phyloP scores from a whole-genome alignment of 2,329 filamentous ascomycete species.

The Dactylellina sp. region DNA sequence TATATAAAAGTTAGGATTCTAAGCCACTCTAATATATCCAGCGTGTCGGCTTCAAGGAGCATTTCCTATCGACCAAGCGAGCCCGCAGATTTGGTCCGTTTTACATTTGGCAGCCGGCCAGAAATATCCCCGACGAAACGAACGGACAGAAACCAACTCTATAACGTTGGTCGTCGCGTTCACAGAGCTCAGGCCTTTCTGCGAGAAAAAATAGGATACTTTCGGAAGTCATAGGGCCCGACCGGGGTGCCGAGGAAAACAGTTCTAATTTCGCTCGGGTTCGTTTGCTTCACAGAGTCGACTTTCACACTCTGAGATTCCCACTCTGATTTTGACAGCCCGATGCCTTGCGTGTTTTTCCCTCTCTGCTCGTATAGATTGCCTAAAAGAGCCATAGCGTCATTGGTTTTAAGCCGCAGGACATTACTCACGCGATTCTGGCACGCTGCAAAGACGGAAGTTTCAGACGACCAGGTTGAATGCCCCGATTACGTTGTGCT shows the following conservation, averaged over 20 bases:
- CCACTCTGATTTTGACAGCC: not conserved
- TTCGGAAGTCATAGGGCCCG: too few species aligned
- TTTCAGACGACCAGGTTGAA: slow-evolving; percentile 18
- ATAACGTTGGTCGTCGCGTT: too few species aligned
- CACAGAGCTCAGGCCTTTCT: too few species aligned
- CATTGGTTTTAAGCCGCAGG: slow-evolving; percentile 15
- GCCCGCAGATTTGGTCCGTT: slow-evolving; percentile 4
- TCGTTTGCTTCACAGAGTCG: not conserved
- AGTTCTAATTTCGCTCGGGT: slow-evolving; percentile 14
- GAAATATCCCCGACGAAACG: slow-evolving; percentile 41
- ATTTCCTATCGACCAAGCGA: slow-evolving; percentile 30
- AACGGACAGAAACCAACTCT: slow-evolving; percentile 6
- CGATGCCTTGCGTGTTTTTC: not conserved
- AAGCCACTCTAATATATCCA: slow-evolving; percentile 9
- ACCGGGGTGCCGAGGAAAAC: not conserved
- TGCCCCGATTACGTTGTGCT: not conserved
- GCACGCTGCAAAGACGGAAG: slow-evolving; percentile 6
- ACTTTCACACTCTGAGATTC: too few species aligned
- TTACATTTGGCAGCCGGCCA: slow-evolving; percentile 32
- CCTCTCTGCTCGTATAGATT: slow-evolving; percentile 27
- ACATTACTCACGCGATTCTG: slow-evolving; percentile 9
- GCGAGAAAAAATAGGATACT: too few species aligned
- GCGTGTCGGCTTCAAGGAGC: slow-evolving; percentile 18
- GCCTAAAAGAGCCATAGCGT: slow-evolving; percentile 1
- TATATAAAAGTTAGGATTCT: too few species aligned